Conservation (phyloP, 1,139 yeast species). For the Saccharomyces hybrid region DNA sequence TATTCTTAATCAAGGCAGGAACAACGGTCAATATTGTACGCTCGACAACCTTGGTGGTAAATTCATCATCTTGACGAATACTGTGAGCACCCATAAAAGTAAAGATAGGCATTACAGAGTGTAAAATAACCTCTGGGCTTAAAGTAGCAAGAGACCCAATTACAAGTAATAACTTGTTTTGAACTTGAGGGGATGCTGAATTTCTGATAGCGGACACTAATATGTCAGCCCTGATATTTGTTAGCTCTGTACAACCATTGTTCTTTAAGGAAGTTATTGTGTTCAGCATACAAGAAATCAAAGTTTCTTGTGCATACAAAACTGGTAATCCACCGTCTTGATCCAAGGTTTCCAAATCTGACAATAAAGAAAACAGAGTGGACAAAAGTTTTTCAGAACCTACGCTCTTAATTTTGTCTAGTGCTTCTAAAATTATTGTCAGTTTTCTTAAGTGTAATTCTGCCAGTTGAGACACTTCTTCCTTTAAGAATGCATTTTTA, state of each 20-base stretch:
- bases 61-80: conserved; percentile 92
- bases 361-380: conserved; percentile 60
- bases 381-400: conserved; percentile 47
- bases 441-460: conserved; percentile 69
- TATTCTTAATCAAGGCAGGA: conserved; percentile 74
- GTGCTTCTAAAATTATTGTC: conserved; percentile 70
- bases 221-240: conserved; percentile 75
- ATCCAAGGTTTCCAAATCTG: conserved; percentile 83
- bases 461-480: conserved; percentile 65
- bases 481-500: conserved; percentile 65
- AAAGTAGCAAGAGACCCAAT: conserved; percentile 81
- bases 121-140: conserved; percentile 86
- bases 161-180: conserved; percentile 74
- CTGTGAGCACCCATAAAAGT: conserved; percentile 99
- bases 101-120: conserved; percentile 97
- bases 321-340: conserved; percentile 89
- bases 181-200: conserved; percentile 89
- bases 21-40: conserved; percentile 85
- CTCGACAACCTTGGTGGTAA: conserved; percentile 84
- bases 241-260: conserved; percentile 45
- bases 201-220: conserved; percentile 85
- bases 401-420: conserved; percentile 44
- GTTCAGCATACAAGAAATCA: conserved; percentile 78
- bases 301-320: conserved; percentile 79
- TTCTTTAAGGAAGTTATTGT: conserved; percentile 50